Percentiles rank a stretch among this genome's conserved stretches.
phyloP scores from a whole-genome alignment of 768 basidiomycete genomes.

The Suillus placidus region DNA sequence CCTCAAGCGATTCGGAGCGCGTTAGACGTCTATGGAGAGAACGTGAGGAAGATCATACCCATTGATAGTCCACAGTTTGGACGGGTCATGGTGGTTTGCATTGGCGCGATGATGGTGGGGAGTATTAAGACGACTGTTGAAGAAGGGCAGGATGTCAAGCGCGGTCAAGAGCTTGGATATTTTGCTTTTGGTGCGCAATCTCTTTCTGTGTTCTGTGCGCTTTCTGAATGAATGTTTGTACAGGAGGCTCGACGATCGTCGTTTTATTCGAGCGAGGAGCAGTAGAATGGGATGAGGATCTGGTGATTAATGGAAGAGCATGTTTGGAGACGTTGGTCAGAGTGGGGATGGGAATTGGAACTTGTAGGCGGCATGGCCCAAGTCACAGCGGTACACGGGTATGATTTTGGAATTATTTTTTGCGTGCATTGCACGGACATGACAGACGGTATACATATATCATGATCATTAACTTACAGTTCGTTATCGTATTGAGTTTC shows the following conservation, averaged over 20 bases:
- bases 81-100: conserved; percentile 86
- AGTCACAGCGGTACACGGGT: not conserved
- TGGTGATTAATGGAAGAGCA: conserved; percentile 80
- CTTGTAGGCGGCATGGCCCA: conserved; percentile 17
- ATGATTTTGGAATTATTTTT: not conserved
- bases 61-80: conserved; percentile 92
- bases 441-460: not conserved
- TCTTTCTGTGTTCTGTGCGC: conserved; percentile 6
- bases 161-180: conserved; percentile 91
- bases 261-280: conserved; percentile 83
- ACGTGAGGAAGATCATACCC: conserved; percentile 88
- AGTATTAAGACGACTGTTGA: conserved; percentile 86
- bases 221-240: conserved; percentile 1
- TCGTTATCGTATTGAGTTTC: not conserved
- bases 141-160: conserved; percentile 77
- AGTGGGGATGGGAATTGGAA: conserved; percentile 85
- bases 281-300: conserved; percentile 91
- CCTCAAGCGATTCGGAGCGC: conserved; percentile 92
- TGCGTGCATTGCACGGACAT: not conserved
- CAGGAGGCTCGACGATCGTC: conserved; percentile 92
- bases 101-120: conserved; percentile 96
- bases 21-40: conserved; percentile 94
- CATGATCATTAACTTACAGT: not conserved
- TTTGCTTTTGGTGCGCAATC: conserved; percentile 84
- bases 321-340: conserved; percentile 90